Evolutionary conservation across 2,329 filamentous ascomycete species (phyloP), one percentile per base, ranked within the genome.

Genomic region (Aspergillus fijiensis): DNA sequence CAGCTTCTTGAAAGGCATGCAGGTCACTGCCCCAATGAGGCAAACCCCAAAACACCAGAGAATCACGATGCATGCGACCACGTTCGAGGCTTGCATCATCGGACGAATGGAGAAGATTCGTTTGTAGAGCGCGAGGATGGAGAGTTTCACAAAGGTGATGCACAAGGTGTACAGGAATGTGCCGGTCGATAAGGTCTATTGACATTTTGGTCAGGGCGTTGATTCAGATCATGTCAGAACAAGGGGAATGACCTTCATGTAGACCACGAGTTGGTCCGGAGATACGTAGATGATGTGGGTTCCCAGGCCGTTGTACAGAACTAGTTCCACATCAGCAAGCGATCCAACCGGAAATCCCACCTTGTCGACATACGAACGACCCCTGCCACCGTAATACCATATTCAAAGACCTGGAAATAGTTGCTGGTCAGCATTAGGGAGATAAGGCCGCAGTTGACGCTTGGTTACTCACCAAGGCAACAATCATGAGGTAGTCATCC

Each of bases 51-150:
- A 58, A n/a, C 65, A 63, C 69, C 69, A 72, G 5, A 67, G 50
- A 11, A 68, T 61, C 12, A 71, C 62, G n/a, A 70, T 60, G 2
- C 51, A 29, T 0, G 53, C 65, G 4, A 71, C 66, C 5, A 61
- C 25, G n/a, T 66, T 62, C n/a, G 66, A 64, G 1, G 60, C 63
- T 10, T 62, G 57, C 11, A 66, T 62, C 65, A 72, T 72, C 4
- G 55, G 35, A 29, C 61, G 62, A 10, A 64, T 57, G 1, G 69
- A 65, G 33, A 72, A 73, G 1, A 71, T 58, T 25, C 70, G 61
- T 9, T 65, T 66, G 61, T 72, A 72, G 7, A 72, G 57, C n/a
- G 67, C 62, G 1, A 71, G 59, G 19, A 72, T 71, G 11, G 69
- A 72, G 19, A 67, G 59, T 33, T 73, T 72, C 33, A 69, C 67